phyloP scores from a whole-genome alignment of 2,329 filamentous ascomycete species.

The Remersonia thermophila region DNA sequence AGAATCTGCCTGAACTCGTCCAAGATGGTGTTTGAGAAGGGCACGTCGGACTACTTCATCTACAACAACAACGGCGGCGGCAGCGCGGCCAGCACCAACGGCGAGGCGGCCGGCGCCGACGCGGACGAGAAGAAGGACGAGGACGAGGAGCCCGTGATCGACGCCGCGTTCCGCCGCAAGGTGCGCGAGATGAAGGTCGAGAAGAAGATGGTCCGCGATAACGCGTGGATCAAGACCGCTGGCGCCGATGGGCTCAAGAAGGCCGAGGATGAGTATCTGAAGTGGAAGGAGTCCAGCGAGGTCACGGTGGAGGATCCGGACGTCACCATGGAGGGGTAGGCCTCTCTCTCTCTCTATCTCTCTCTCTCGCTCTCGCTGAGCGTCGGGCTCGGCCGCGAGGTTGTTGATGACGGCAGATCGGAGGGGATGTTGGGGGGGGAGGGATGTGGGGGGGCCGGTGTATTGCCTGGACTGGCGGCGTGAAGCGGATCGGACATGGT shows the following conservation, averaged over 20 bases:
- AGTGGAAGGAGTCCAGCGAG: constrained; percentile 35
- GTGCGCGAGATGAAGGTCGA: constrained; percentile 39
- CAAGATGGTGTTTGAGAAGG: constrained; percentile 64
- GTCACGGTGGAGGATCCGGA: constrained; percentile 5
- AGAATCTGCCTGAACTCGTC: constrained; percentile 68
- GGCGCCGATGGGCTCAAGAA: constrained; percentile 66
- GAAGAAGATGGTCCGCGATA: constrained; percentile 74
- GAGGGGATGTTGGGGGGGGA: too few species aligned
- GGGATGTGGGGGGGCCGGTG: too few species aligned
- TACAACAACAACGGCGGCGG: constrained; percentile 51
- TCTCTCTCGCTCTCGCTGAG: too few species aligned
- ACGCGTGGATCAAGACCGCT: constrained; percentile 66
- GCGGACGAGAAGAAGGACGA: background rate
- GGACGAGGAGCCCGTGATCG: constrained; percentile 47
- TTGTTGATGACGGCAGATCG: too few species aligned
- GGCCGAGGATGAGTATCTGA: constrained; percentile 53
- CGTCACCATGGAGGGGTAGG: constrained; percentile 11
- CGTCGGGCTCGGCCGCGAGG: too few species aligned
- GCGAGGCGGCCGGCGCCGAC: background rate
- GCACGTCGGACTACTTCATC: constrained; percentile 57
- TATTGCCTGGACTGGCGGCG: too few species aligned
- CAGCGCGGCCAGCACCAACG: background rate
- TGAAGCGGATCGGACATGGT: too few species aligned
- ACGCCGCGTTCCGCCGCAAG: constrained; percentile 21
- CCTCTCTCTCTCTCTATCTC: too few species aligned